Conservation (phyloP, 768 basidiomycete species). For the Nevesoporus exiguus region DNA sequence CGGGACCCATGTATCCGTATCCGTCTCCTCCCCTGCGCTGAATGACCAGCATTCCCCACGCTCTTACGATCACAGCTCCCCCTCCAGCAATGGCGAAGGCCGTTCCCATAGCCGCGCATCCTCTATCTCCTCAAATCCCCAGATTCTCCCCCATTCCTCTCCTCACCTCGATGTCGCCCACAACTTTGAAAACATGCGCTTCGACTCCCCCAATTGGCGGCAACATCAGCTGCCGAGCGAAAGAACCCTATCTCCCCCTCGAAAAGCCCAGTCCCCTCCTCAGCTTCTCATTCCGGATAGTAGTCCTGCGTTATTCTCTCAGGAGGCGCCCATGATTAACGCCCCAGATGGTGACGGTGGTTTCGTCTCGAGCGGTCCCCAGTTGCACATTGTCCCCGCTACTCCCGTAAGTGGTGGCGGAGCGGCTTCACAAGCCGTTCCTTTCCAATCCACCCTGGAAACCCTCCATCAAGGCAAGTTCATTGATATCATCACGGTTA, state of each 20-base stretch:
- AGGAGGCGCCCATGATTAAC: conserved; percentile 51
- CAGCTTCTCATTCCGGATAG: conserved; percentile 55
- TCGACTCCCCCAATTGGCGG: conserved; percentile 62
- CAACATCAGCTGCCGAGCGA: conserved; percentile 44
- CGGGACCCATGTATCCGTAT: conserved; percentile 36
- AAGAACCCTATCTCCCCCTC: conserved; percentile 36
- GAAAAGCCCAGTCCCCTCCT: conserved; percentile 65
- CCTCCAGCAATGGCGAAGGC: conserved; percentile 55
- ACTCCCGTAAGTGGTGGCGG: conserved; percentile 72
- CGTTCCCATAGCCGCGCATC: conserved; percentile 58
- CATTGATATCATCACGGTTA: conserved; percentile 30
- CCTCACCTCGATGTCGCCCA: conserved; percentile 54
- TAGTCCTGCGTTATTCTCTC: conserved; percentile 42
- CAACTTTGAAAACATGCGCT: conserved; percentile 59
- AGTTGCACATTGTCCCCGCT: conserved; percentile 77
- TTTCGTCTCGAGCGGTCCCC: conserved; percentile 48
- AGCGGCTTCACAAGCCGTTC: conserved; percentile 41
- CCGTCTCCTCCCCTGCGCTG: conserved; percentile 37
- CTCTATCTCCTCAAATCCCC: conserved; percentile 59
- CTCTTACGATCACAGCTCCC: conserved; percentile 62
- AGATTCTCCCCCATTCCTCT: conserved; percentile 42
- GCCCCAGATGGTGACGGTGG: conserved; percentile 58
- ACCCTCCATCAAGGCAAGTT: conserved; percentile 54
- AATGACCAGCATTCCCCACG: conserved; percentile 37
- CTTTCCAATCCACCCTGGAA: conserved; percentile 50